These are phyloP conservation scores for Blastocrithidia nonstop DNA, from an alignment of 208 protist species.

Conservation along the genomic window DNA sequence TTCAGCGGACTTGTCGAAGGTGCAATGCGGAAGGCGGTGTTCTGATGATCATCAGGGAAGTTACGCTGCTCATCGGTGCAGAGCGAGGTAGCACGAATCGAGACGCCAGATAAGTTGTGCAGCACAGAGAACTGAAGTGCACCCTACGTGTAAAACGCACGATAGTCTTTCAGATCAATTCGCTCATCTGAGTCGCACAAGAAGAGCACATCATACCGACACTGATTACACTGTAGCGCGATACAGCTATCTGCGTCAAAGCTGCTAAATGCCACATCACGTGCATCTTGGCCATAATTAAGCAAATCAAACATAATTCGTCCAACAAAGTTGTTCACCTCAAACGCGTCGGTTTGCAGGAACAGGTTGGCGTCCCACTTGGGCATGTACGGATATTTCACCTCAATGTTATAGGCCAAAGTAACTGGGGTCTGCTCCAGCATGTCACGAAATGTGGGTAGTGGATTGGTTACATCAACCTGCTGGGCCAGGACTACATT, in stretches of 20 bases:
- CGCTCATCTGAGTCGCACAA: conserved; percentile 47
- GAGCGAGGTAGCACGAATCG: conserved; percentile 41
- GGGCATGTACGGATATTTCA: conserved; percentile 68
- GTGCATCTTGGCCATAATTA: conserved; percentile 20
- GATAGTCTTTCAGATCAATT: conserved; percentile 69
- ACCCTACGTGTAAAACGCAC: conserved; percentile 46
- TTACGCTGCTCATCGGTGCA: conserved; percentile 10
- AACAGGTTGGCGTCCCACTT: conserved; percentile 52
- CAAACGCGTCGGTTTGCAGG: conserved; percentile 54
- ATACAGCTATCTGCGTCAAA: conserved; percentile 70
- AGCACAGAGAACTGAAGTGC: conserved; percentile 54
- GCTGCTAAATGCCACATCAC: conserved; percentile 65
- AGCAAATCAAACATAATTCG: conserved; percentile 51
- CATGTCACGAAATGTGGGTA: conserved; percentile 44
- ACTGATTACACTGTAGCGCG: conserved; percentile 52
- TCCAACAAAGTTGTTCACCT: conserved; percentile 70
- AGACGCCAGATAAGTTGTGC: conserved; percentile 53
- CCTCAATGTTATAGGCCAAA: conserved; percentile 53
- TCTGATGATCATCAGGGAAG: conserved; percentile 5
- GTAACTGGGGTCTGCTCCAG: conserved; percentile 33
- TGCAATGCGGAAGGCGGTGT: conserved; percentile 4
- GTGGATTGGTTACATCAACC: conserved; percentile 50
- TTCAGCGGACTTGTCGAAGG: too few relatives aligned
- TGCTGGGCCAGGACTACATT: conserved; percentile 21
- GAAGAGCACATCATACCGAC: conserved; percentile 69